A percentile compares a stretch with the other conserved stretches of the same genome.
Evolutionary conservation across 2,329 filamentous ascomycete genomes (phyloP).

Genomic region (Botrytis fragariae): DNA sequence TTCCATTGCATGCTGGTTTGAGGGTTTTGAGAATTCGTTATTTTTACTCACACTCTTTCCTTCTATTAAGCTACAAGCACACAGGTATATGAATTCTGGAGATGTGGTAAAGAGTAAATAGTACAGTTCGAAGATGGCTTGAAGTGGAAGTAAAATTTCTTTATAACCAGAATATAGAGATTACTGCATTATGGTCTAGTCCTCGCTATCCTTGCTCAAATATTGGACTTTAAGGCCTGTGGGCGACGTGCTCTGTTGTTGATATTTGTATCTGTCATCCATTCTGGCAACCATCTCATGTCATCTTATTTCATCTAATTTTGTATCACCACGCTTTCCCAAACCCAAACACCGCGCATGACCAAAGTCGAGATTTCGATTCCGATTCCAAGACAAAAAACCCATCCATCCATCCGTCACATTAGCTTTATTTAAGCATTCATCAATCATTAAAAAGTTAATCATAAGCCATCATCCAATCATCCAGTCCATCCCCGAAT

Average conservation of each 20-base stretch:
- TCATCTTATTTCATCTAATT: neutral
- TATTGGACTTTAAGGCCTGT: neutral
- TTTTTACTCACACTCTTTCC: neutral
- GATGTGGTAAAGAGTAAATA: neutral
- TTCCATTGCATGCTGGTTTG: neutral
- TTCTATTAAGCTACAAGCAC: neutral
- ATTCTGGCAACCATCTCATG: neutral
- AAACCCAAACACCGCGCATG: neutral
- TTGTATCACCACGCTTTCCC: neutral
- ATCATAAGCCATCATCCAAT: neutral
- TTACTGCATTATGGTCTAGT: neutral
- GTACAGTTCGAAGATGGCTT: neutral
- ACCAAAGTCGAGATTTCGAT: neutral
- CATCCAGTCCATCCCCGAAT: neutral
- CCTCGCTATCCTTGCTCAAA: neutral
- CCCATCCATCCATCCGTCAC: neutral
- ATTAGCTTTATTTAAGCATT: conserved; percentile 9
- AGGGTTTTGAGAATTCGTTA: neutral
- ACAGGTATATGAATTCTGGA: neutral
- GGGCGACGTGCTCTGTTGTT: neutral
- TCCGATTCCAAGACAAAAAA: neutral
- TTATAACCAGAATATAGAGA: neutral
- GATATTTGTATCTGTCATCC: neutral
- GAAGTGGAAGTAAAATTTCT: neutral
- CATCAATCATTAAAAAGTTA: conserved; percentile 14